Percentiles rank a stretch among this genome's conserved stretches.
Conservation (phyloP, 1,139 yeast genomes). For the Debaryomyces psychrophilus region DNA sequence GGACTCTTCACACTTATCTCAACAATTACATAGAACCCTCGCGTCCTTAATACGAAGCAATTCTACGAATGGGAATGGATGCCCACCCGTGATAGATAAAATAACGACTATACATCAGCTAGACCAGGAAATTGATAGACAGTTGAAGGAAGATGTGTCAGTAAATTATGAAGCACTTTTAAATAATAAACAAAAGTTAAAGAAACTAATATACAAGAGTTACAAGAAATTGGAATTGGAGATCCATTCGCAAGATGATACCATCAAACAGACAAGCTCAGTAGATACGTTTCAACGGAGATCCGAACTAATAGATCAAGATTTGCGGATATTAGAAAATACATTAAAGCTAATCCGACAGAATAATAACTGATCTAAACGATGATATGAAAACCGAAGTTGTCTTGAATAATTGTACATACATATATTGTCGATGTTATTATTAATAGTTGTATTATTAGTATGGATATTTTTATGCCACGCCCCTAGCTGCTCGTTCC, state of each 20-base stretch:
- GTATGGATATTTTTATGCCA: constrained; percentile 26
- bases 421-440: not conserved
- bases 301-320: constrained; percentile 49
- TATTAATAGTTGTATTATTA: not conserved
- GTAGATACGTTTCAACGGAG: constrained; percentile 41
- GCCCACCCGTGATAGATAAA: constrained; percentile 40
- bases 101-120: constrained; percentile 49
- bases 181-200: constrained; percentile 24
- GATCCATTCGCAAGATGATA: constrained; percentile 3
- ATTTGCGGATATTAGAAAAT: constrained; percentile 50
- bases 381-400: not conserved
- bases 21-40: constrained; percentile 32
- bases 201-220: constrained; percentile 23
- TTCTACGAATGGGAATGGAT: constrained; percentile 25
- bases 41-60: constrained; percentile 30
- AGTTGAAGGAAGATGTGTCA: constrained; percentile 33
- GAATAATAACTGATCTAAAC: constrained; percentile 10
- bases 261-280: not conserved
- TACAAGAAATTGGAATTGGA: constrained; percentile 15
- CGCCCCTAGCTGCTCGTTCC: constrained; percentile 58
- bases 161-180: constrained; percentile 29
- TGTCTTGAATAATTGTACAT: constrained; percentile 16
- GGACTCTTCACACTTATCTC: constrained; percentile 32
- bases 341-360: constrained; percentile 26
- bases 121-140: constrained; percentile 41